Conservation (phyloP, 139 green algal species). For the Coccomyxa sp. region DNA sequence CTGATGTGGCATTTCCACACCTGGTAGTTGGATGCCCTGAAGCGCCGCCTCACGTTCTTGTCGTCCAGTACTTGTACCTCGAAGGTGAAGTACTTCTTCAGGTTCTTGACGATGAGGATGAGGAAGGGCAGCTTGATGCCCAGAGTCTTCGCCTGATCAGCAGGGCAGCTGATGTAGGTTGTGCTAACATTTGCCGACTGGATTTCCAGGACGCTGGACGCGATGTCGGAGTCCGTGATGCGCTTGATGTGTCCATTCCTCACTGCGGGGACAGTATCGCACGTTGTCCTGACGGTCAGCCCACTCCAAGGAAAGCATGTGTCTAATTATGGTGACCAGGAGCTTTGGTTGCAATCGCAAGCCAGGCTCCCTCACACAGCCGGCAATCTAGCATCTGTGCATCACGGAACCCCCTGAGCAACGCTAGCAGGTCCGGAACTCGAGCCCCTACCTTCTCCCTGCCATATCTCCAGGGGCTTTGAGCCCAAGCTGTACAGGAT, state of each 20-base stretch:
- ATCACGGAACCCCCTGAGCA: background rate
- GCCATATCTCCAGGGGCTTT: constrained; percentile 95
- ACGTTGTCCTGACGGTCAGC: background rate
- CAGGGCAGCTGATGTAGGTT: constrained; percentile 90
- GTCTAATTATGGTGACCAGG: background rate
- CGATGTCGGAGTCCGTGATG: constrained; percentile 95
- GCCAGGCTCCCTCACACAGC: background rate
- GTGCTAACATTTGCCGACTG: constrained; percentile 86
- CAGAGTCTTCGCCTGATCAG: constrained; percentile 82
- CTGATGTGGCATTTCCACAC: too few relatives aligned
- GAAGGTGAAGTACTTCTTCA: constrained; percentile 96
- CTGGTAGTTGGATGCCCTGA: constrained; percentile 98
- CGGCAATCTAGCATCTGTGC: background rate
- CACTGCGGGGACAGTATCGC: constrained; percentile 50
- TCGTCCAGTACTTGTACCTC: constrained; percentile 97
- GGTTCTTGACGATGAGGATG: constrained; percentile 98
- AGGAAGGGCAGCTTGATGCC: constrained; percentile 98
- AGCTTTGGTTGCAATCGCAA: background rate
- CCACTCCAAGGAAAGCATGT: background rate
- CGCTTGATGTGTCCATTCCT: constrained; percentile 94
- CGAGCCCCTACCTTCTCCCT: constrained; percentile 68
- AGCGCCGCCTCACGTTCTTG: constrained; percentile 95
- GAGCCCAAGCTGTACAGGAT: constrained; percentile 95
- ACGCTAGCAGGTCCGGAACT: background rate
- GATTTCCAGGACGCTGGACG: constrained; percentile 92